A percentile compares a stretch with the other conserved stretches of the same genome.
phyloP scores from a whole-genome alignment of 2,329 filamentous ascomycete species.

The Ceratocystis eucalypticola region DNA sequence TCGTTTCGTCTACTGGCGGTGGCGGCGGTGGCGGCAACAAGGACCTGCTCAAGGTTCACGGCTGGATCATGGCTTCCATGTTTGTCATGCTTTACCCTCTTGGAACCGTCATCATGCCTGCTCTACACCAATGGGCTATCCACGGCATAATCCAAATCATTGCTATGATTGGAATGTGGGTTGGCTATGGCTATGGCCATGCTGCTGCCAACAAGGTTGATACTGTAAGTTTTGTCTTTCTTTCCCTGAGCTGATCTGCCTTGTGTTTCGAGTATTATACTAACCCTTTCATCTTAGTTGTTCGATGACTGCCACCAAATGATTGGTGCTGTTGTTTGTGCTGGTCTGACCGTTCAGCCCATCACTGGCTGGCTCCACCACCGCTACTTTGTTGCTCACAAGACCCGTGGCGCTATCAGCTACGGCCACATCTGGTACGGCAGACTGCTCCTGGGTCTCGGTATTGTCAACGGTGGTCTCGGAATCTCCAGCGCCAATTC shows the following conservation, averaged over 20 bases:
- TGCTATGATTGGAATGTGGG: conserved; percentile 44
- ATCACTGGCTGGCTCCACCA: conserved; percentile 47
- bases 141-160: conserved; percentile 44
- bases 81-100: conserved; percentile 47
- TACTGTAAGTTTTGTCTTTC: conserved; percentile 29
- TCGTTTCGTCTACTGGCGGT: conserved; percentile 6
- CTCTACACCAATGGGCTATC: conserved; percentile 43
- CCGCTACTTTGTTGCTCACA: conserved; percentile 35
- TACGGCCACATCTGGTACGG: conserved; percentile 51
- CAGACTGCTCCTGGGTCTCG: conserved; percentile 42
- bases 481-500: conserved; percentile 40
- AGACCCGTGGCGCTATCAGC: conserved; percentile 37
- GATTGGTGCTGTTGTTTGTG: conserved; percentile 42
- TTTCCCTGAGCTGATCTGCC: conserved; percentile 12
- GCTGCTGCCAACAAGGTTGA: conserved; percentile 31
- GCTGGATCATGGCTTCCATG: conserved; percentile 46
- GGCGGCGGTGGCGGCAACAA: conserved; percentile 20
- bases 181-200: conserved; percentile 45
- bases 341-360: conserved; percentile 44
- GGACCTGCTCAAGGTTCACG: conserved; percentile 35
- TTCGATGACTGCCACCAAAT: conserved; percentile 40
- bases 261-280: neutral
- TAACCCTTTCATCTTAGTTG: conserved; percentile 23
- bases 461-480: conserved; percentile 50
- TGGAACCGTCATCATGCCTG: conserved; percentile 46